A percentile compares a stretch with the other conserved stretches of the same genome.
Evolutionary conservation across 1,139 yeast genomes (phyloP).

Genomic region (Cylindricascospora bacillispora): DNA sequence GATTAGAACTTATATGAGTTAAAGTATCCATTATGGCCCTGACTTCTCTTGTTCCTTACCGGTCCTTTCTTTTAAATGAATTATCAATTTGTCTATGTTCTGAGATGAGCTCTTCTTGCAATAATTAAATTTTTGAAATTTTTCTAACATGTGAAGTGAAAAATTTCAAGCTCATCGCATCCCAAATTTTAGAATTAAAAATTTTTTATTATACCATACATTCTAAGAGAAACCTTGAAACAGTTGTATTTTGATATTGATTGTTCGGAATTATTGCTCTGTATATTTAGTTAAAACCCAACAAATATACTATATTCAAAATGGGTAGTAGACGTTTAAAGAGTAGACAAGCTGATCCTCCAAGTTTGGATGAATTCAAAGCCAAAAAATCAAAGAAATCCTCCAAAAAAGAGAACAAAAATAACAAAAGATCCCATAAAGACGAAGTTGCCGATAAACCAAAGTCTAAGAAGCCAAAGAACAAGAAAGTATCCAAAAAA

Average conservation of each 20-base stretch:
- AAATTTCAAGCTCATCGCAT: no score
- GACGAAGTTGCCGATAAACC: slow-evolving; percentile 8
- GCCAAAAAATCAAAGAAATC: slow-evolving; percentile 34
- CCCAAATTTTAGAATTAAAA: no score
- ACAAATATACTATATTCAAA: slow-evolving; percentile 1
- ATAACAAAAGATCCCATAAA: slow-evolving; percentile 13
- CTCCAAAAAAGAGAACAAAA: slow-evolving; percentile 22
- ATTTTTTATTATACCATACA: no score
- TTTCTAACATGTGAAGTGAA: no score
- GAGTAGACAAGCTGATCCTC: slow-evolving; percentile 86
- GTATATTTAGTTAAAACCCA: no score
- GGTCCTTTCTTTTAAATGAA: neutral
- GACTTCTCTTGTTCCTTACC: no score
- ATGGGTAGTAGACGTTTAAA: slow-evolving; percentile 87
- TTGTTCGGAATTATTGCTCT: no score
- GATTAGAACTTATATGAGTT: slow-evolving; percentile 25
- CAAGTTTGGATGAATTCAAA: slow-evolving; percentile 70
- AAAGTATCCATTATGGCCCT: slow-evolving; percentile 22
- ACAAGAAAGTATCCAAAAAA: slow-evolving; percentile 8
- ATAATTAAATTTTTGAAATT: no score
- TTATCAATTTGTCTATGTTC: no score
- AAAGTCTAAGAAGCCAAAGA: slow-evolving; percentile 21
- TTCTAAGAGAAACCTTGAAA: no score
- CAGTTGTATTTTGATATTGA: no score
- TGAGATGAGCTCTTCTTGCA: no score